Conservation (phyloP, 768 basidiomycete genomes). For the Chalciporus piperatus region DNA sequence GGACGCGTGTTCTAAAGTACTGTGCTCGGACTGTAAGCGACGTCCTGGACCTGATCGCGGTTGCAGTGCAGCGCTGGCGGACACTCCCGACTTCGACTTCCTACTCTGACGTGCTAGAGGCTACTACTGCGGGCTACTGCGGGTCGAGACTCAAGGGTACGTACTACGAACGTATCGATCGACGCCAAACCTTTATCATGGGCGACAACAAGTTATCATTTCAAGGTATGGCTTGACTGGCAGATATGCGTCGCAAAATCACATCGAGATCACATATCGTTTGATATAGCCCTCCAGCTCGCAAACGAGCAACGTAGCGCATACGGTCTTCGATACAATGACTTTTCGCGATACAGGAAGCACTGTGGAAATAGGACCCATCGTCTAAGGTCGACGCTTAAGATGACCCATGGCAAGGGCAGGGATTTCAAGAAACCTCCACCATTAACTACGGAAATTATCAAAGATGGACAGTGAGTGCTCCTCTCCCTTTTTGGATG, state of each 20-base stretch:
- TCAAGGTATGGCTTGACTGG: conserved; percentile 35
- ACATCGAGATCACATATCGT: conserved; percentile 2
- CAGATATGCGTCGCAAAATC: not conserved
- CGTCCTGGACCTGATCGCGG: conserved; percentile 3
- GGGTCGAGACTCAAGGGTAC: too few species aligned
- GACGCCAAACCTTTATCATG: conserved; percentile 14
- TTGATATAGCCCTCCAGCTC: conserved; percentile 67
- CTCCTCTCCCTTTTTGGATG: not conserved
- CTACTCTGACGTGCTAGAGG: conserved; percentile 14
- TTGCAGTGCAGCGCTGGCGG: not conserved
- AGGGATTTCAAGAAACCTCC: conserved; percentile 87
- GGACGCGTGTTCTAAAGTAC: conserved; percentile 19
- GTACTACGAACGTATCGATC: not conserved
- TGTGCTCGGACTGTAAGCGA: conserved; percentile 7
- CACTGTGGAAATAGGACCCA: conserved; percentile 92
- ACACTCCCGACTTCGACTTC: conserved; percentile 13
- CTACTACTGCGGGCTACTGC: not conserved
- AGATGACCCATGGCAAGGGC: conserved; percentile 85
- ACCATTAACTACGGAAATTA: conserved; percentile 58
- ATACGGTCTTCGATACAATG: conserved; percentile 89
- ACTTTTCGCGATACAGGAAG: conserved; percentile 86
- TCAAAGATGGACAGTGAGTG: conserved; percentile 84
- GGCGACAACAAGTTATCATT: conserved; percentile 33
- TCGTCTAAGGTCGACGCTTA: conserved; percentile 78
- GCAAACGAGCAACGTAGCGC: conserved; percentile 87